Conservation (phyloP, 495 filamentous ascomycete genomes). For the Zalerion maritima region DNA sequence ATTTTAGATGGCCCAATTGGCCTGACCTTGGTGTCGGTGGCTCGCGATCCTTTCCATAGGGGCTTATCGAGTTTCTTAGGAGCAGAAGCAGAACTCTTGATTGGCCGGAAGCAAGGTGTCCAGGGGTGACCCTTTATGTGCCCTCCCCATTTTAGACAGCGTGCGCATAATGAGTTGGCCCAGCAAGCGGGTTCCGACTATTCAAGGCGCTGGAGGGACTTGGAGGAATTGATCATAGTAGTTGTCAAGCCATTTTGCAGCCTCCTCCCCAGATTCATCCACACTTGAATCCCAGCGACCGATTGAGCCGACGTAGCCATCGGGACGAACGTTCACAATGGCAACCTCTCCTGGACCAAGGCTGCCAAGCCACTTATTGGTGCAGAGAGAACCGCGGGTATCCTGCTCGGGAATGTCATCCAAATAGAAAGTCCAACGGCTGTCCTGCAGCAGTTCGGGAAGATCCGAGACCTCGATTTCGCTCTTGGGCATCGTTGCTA, state of each 20-base stretch:
- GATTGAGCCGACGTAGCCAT: slow-evolving; percentile 52
- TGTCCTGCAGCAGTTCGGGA: slow-evolving; percentile 37
- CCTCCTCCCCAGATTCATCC: slow-evolving; percentile 27
- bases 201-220: no score
- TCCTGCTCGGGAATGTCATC: slow-evolving; percentile 40
- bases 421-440: slow-evolving; percentile 55
- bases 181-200: no score
- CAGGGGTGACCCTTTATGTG: no score
- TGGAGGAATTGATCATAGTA: slow-evolving; percentile 44
- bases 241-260: slow-evolving; percentile 39
- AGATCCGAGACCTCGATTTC: slow-evolving; percentile 48
- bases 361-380: slow-evolving; percentile 48
- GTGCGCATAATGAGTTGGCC: no score
- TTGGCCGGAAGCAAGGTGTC: no score
- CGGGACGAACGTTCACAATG: slow-evolving; percentile 48
- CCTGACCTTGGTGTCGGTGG: no score
- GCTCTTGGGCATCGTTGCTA: slow-evolving; percentile 38
- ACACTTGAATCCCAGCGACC: slow-evolving; percentile 33
- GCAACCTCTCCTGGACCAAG: slow-evolving; percentile 34
- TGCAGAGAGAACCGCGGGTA: slow-evolving; percentile 33
- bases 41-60: no score
- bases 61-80: no score
- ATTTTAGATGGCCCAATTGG: no score
- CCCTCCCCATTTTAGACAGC: no score
- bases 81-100: no score